Evolutionary conservation across 345 rosid species (phyloP).

Genomic region (Citrus glauca): DNA sequence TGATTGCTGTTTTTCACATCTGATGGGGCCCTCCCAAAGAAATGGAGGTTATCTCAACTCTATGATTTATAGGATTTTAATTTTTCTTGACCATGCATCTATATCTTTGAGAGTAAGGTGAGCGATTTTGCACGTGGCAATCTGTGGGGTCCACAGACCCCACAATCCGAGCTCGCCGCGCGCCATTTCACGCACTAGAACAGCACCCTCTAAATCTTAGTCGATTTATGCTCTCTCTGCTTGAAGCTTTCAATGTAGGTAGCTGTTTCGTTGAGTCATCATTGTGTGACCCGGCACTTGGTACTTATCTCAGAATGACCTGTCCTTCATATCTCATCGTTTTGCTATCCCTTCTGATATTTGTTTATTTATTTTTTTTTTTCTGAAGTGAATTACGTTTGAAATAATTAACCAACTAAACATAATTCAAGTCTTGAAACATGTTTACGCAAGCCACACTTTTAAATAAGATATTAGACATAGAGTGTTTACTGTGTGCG

Average conservation of each 20-base stretch:
- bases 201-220: neutral
- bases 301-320: neutral
- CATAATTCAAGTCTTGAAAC: neutral
- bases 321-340: neutral
- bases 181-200: too few relatives aligned
- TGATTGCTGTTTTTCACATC: neutral
- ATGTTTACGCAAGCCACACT: neutral
- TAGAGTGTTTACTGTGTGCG: too few relatives aligned
- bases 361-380: neutral
- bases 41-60: neutral
- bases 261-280: neutral
- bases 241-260: neutral
- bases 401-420: neutral
- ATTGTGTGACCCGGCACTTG: neutral
- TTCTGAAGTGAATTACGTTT: neutral
- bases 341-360: neutral
- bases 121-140: too few relatives aligned
- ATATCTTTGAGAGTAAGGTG: neutral
- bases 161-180: too few relatives aligned
- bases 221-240: neutral
- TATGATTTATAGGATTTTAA: neutral
- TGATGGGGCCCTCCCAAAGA: conserved; percentile 6
- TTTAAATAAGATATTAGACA: neutral
- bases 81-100: neutral
- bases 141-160: too few relatives aligned